phyloP scores from a whole-genome alignment of 305 asterid genomes.

The Caryopteris hybrid region DNA sequence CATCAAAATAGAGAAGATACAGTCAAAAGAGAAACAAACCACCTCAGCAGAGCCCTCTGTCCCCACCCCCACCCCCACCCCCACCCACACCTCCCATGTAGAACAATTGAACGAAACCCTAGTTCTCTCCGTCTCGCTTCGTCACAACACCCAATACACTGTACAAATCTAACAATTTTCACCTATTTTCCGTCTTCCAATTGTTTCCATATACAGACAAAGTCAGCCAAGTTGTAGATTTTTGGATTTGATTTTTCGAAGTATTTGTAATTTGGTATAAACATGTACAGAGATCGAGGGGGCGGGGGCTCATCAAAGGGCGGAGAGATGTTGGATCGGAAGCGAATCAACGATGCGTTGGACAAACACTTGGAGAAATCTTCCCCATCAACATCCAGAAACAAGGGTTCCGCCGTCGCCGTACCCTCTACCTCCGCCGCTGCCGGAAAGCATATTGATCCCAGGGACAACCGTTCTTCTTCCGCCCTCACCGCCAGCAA shows the following conservation, averaged over 20 bases:
- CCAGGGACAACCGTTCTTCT: constrained; percentile 46
- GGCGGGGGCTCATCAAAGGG: constrained; percentile 65
- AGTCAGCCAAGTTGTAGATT: constrained; percentile 5
- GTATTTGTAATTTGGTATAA: constrained; percentile 1
- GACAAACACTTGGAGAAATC: constrained; percentile 85
- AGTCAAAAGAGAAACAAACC: constrained; percentile 2
- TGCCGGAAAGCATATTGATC: constrained; percentile 51
- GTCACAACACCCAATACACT: constrained; percentile 9
- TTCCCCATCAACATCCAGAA: constrained; percentile 69
- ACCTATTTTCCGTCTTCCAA: neutral
- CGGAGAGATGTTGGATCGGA: constrained; percentile 83
- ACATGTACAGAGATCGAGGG: constrained; percentile 68
- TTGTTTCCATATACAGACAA: neutral
- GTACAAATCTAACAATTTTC: constrained; percentile 15
- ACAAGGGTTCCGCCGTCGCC: constrained; percentile 40
- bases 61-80: neutral
- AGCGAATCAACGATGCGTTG: constrained; percentile 78
- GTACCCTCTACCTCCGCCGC: constrained; percentile 47
- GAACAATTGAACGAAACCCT: constrained; percentile 32
- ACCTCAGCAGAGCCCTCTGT: constrained; percentile 5
- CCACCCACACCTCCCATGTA: constrained; percentile 10
- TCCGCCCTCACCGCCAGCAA: constrained; percentile 44
- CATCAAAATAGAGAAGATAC: no score
- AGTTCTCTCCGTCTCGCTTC: constrained; percentile 28
- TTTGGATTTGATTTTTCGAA: neutral